Conservation (phyloP, 2,329 filamentous ascomycete genomes). For the Arthrobotrys sinensis region DNA sequence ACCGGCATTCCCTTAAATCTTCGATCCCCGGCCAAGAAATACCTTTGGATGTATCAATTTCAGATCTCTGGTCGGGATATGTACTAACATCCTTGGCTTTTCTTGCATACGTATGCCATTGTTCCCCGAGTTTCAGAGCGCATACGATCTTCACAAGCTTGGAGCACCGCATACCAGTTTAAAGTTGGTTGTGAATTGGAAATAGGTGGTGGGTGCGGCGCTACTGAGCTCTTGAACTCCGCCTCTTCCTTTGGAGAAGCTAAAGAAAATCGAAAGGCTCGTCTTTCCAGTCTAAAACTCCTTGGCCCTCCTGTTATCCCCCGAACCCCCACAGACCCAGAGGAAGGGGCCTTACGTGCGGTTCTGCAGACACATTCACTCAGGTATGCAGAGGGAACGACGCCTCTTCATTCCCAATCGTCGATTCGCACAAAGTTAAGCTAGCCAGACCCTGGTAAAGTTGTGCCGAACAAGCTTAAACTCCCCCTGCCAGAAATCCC, state of each 20-base stretch:
- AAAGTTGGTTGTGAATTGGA: conserved; percentile 52
- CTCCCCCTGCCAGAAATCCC: conserved; percentile 45
- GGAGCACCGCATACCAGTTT: conserved; percentile 23
- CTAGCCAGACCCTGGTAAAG: conserved; percentile 30
- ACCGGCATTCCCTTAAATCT: background rate
- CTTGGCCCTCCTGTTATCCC: conserved; percentile 42
- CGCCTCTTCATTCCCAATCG: conserved; percentile 53
- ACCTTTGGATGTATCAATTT: conserved; percentile 20
- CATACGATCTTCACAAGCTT: conserved; percentile 45
- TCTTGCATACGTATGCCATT: conserved; percentile 51
- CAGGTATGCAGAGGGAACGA: conserved; percentile 32
- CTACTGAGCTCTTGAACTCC: conserved; percentile 61
- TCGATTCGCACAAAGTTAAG: conserved; percentile 34
- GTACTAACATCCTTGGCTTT: conserved; percentile 42
- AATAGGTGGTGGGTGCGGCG: conserved; percentile 36
- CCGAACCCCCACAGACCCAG: conserved; percentile 47
- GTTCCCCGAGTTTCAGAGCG: conserved; percentile 35
- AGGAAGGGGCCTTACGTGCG: conserved; percentile 29
- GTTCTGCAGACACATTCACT: conserved; percentile 42
- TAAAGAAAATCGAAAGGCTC: conserved; percentile 26
- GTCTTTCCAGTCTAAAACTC: conserved; percentile 25
- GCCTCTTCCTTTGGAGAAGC: conserved; percentile 37
- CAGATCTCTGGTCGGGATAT: conserved; percentile 29
- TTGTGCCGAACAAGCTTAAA: conserved; percentile 52
- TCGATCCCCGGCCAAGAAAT: conserved; percentile 9